phyloP scores from a whole-genome alignment of 2,329 filamentous ascomycete species.

The Fusarium dlaminii region DNA sequence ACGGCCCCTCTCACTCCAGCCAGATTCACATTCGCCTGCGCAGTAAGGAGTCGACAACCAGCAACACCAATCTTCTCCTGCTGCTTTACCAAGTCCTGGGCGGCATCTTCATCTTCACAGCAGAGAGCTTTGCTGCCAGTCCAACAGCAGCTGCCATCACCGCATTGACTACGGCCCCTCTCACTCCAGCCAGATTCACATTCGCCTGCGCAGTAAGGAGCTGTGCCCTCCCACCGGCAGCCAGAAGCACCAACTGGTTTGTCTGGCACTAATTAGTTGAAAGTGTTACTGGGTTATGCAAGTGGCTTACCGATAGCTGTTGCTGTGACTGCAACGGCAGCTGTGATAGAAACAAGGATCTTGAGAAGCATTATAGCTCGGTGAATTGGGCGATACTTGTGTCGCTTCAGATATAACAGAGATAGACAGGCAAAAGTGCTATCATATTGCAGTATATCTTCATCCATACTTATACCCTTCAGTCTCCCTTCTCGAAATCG shows the following conservation, averaged over 20 bases:
- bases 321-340: neutral
- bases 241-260: neutral
- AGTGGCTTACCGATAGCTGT: neutral
- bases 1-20: neutral
- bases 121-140: neutral
- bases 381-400: neutral
- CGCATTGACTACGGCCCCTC: neutral
- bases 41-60: neutral
- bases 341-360: neutral
- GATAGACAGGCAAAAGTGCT: neutral
- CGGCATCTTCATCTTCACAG: neutral
- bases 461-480: neutral
- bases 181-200: fast-evolving
- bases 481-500: neutral
- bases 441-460: neutral
- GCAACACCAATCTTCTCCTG: neutral
- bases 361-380: neutral
- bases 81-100: neutral
- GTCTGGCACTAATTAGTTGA: neutral
- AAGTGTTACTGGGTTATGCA: fast-evolving
- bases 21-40: fast-evolving
- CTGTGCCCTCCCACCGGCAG: neutral
- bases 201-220: neutral
- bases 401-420: neutral
- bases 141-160: neutral